A percentile compares a stretch with the other conserved stretches of the same genome.
Conservation (phyloP, 306 rosid species). For the Lathyrus oleraceus region DNA sequence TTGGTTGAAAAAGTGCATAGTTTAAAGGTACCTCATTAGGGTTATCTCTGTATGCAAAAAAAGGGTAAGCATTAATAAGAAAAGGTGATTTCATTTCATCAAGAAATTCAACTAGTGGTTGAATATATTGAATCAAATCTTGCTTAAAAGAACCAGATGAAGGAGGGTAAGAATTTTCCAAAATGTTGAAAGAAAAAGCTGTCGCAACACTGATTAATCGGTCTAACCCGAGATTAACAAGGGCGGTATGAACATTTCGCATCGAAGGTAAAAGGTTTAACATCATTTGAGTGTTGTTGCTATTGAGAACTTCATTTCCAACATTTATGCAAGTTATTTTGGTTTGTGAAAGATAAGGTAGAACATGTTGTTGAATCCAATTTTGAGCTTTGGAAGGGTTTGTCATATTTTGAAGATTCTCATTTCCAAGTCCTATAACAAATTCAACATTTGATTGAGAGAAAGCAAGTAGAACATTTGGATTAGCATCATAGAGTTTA, state of each 20-base stretch:
- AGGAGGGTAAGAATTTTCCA: constrained; percentile 68
- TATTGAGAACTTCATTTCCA: constrained; percentile 70
- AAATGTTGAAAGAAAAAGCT: constrained; percentile 63
- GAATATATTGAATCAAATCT: constrained; percentile 53
- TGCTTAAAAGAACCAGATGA: constrained; percentile 60
- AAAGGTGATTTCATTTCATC: constrained; percentile 65
- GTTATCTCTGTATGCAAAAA: constrained; percentile 70
- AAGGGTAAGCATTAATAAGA: constrained; percentile 76
- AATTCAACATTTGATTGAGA: constrained; percentile 63
- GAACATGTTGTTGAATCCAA: constrained; percentile 65
- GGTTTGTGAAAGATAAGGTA: constrained; percentile 61
- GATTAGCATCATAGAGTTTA: constrained; percentile 89
- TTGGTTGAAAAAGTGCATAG: constrained; percentile 74
- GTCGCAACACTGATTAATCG: constrained; percentile 60
- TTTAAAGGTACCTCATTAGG: constrained; percentile 55
- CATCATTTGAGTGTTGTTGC: constrained; percentile 44
- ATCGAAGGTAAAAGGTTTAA: constrained; percentile 71
- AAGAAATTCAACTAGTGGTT: constrained; percentile 63
- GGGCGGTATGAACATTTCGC: constrained; percentile 58
- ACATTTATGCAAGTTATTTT: constrained; percentile 65
- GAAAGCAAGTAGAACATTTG: constrained; percentile 74
- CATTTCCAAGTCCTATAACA: constrained; percentile 76
- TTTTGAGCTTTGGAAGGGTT: constrained; percentile 60
- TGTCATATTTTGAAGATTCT: constrained; percentile 50
- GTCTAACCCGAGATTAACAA: constrained; percentile 61